Evolutionary conservation across 108 stramenopile genomes (phyloP).

Genomic region (Stephanodiscus minutulus): DNA sequence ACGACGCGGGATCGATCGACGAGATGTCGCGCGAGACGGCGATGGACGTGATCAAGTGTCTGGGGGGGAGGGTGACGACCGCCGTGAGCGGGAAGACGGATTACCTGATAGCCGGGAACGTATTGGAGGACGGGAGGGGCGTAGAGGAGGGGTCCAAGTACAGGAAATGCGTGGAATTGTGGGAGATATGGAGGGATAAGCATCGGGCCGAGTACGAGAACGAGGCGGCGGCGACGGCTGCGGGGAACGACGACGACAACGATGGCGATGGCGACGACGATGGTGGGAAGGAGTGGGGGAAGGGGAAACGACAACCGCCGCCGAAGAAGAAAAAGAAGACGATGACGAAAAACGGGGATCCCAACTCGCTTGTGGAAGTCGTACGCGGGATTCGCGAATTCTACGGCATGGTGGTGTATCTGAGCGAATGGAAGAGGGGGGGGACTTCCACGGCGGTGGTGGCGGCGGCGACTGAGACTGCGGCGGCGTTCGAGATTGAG

Average conservation of each 20-base stretch:
- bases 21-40: constrained; percentile 66
- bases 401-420: constrained; percentile 60
- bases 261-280: background rate
- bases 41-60: constrained; percentile 69
- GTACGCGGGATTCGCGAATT: constrained; percentile 57
- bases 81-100: constrained; percentile 84
- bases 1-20: background rate
- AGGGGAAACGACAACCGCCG: constrained; percentile 18
- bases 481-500: constrained; percentile 2
- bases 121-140: constrained; percentile 92
- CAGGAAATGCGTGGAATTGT: constrained; percentile 58
- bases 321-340: constrained; percentile 2
- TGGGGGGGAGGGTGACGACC: constrained; percentile 83
- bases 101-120: constrained; percentile 81
- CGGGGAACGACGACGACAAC: background rate
- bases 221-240: too few species aligned
- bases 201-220: constrained; percentile 14
- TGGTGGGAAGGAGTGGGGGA: constrained; percentile 7
- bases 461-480: background rate
- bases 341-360: constrained; percentile 24
- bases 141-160: constrained; percentile 84
- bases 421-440: constrained; percentile 58
- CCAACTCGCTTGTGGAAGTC: constrained; percentile 48
- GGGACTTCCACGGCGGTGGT: constrained; percentile 20
- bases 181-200: constrained; percentile 36